A percentile compares a stretch with the other conserved stretches of the same genome.
Evolutionary conservation across 352 stramenopile species (phyloP).

Genomic region (Blastocystis sp.): DNA sequence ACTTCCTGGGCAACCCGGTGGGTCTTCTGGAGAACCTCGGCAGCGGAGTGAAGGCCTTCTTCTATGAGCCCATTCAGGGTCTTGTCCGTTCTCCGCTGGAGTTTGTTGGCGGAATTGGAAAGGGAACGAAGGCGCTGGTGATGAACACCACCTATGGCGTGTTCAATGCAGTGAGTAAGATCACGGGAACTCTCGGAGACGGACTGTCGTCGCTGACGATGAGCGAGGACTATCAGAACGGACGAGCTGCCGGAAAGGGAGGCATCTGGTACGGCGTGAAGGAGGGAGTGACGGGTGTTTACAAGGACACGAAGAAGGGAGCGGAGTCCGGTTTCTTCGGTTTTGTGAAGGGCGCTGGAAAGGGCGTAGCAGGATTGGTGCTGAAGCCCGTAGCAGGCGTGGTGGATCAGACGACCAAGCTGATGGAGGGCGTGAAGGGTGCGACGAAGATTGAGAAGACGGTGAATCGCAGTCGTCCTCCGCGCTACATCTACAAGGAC

Average conservation of each 20-base stretch:
- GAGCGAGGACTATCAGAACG: slow-evolving; percentile 74
- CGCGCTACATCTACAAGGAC: slow-evolving; percentile 60
- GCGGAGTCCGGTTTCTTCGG: slow-evolving; percentile 71
- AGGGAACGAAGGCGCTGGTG: slow-evolving; percentile 75
- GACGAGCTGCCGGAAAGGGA: slow-evolving; percentile 74
- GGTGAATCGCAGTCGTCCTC: slow-evolving; percentile 66
- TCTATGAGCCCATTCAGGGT: slow-evolving; percentile 77
- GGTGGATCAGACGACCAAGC: slow-evolving; percentile 70
- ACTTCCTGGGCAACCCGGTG: slow-evolving; percentile 76
- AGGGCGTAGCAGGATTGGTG: slow-evolving; percentile 73
- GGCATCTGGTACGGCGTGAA: slow-evolving; percentile 78
- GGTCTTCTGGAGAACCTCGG: slow-evolving; percentile 75
- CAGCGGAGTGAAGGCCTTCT: slow-evolving; percentile 76
- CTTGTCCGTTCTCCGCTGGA: slow-evolving; percentile 74
- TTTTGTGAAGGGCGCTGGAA: slow-evolving; percentile 66
- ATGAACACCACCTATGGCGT: slow-evolving; percentile 79
- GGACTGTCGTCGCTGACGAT: slow-evolving; percentile 76
- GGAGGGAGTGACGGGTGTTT: slow-evolving; percentile 76
- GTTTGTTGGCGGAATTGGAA: slow-evolving; percentile 75
- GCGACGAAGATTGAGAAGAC: slow-evolving; percentile 70
- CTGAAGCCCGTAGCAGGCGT: slow-evolving; percentile 76
- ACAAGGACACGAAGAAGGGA: slow-evolving; percentile 75
- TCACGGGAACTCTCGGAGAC: slow-evolving; percentile 78
- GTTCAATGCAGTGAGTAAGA: slow-evolving; percentile 80
- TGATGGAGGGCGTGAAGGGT: slow-evolving; percentile 71